phyloP scores from a whole-genome alignment of 1,284 basidiomycete species.

The Puccinia coronata region DNA sequence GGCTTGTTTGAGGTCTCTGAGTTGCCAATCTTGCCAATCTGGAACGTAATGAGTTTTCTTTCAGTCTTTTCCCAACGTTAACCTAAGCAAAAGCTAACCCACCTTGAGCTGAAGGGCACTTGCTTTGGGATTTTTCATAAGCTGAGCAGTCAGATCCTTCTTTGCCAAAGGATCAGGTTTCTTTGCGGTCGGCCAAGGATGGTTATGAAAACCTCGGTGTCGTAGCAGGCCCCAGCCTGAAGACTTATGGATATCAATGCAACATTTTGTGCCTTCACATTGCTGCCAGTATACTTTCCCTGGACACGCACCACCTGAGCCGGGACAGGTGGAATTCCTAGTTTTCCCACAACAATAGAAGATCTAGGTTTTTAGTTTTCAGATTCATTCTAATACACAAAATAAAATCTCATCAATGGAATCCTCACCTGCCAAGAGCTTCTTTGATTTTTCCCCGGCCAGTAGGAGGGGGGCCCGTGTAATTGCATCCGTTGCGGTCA shows the following conservation, averaged over 20 bases:
- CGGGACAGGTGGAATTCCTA: not conserved
- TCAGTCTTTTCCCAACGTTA: not conserved
- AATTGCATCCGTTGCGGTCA: not conserved
- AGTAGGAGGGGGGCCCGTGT: not conserved
- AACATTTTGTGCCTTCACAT: not conserved
- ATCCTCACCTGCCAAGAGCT: not conserved
- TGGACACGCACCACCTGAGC: not conserved
- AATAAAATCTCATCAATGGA: not conserved
- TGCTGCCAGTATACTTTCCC: not conserved
- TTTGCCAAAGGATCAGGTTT: slow-evolving; percentile 11
- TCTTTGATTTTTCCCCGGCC: not conserved
- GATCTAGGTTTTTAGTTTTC: not conserved
- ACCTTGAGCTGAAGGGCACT: slow-evolving; percentile 2
- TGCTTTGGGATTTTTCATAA: slow-evolving; percentile 10
- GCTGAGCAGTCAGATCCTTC: not conserved
- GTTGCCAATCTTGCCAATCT: not conserved
- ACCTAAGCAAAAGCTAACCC: not conserved
- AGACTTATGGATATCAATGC: not conserved
- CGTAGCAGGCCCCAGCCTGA: not conserved
- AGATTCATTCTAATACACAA: not conserved
- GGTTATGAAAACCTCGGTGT: slow-evolving; percentile 4
- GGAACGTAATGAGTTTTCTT: not conserved
- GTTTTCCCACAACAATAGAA: not conserved
- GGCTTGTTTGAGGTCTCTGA: not conserved
- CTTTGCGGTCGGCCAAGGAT: slow-evolving; percentile 11